Base-by-base conservation (phyloP, 2,329 filamentous ascomycete genomes). In the Talaromyces piceae region DNA sequence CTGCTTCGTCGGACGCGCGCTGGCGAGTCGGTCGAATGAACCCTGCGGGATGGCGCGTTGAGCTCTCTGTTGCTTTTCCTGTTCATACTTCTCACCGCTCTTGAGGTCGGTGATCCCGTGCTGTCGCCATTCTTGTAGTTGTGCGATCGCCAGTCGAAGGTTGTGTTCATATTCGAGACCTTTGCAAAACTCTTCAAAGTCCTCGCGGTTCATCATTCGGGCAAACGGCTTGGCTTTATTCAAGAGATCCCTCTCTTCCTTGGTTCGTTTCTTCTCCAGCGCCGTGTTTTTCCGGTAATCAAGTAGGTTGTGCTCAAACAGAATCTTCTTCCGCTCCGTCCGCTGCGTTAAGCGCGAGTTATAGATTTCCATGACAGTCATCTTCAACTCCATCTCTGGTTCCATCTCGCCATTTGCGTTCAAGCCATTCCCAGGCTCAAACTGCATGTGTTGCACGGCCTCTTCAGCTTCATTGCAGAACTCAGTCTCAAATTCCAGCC, bases 341-440 rank as follows among this genome's bases (percentile, higher is more conserved):
- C 93, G 84, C 52, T 91, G 87, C 2, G 91, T 95, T 16, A 98
- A 74, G 4, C 91, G 83, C 52, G 87, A 86, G 64, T 98, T 98
- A 76, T 98, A 98, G 47, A 98, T 95, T 58, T 95, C 90, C 83
- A 98, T 96, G 18, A 98, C 90, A 0, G 90, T 95, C 73, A 97
- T 83, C 76, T 98, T 98, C 43, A 98, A 79, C 57, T 96, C 91
- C 79, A 95, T 95, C 68, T 98, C 93, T 0, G 93, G 90, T 61
- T 98, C 93, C 52, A 94, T 76, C 63, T 94, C 86, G 55, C 88
- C 87, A 0, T 90, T 95, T 1, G 87, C 84, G 63, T 95, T 95
- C 58, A 95, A 77, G 52, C 93, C 93, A 70, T 96, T 91, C 23
- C 93, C 93, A 0, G 93, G 91, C 52, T 97, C 91, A 63, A 98